phyloP scores from a whole-genome alignment of 2,329 filamentous ascomycete genomes.

The Ambrosiella xylebori region DNA sequence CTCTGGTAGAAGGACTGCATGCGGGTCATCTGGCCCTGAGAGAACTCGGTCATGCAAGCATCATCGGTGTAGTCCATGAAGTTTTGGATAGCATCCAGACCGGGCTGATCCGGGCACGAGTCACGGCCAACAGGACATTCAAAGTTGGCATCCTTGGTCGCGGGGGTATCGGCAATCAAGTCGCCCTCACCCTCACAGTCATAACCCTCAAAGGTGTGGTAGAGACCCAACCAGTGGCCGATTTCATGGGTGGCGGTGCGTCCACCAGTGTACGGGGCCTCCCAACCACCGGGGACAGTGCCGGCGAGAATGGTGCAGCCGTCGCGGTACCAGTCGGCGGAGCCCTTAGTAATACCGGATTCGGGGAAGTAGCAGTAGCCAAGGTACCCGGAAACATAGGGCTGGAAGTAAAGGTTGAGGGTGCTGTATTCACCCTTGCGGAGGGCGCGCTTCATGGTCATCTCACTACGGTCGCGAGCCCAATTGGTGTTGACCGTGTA shows the following conservation, averaged over 20 bases:
- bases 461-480: slow-evolving; percentile 24
- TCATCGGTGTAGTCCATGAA: slow-evolving; percentile 28
- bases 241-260: slow-evolving; percentile 25
- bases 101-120: slow-evolving; percentile 19
- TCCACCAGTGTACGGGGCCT: slow-evolving; percentile 21
- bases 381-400: slow-evolving; percentile 21
- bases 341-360: slow-evolving; percentile 18
- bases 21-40: slow-evolving; percentile 21
- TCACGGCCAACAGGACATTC: slow-evolving; percentile 24
- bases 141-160: slow-evolving; percentile 18
- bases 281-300: slow-evolving; percentile 23
- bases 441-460: slow-evolving; percentile 28
- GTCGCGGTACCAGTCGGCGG: slow-evolving; percentile 22
- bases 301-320: slow-evolving; percentile 24
- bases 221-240: slow-evolving; percentile 32
- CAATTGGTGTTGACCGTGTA: slow-evolving; percentile 31
- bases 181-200: slow-evolving; percentile 24
- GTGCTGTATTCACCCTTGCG: slow-evolving; percentile 27
- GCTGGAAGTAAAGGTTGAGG: slow-evolving; percentile 24
- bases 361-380: slow-evolving; percentile 31
- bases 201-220: slow-evolving; percentile 28
- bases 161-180: slow-evolving; percentile 25
- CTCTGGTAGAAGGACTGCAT: slow-evolving; percentile 12
- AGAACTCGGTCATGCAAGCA: slow-evolving; percentile 29
- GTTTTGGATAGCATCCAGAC: slow-evolving; percentile 23